Percentiles rank a stretch among this genome's conserved stretches.
Evolutionary conservation across 352 stramenopile species (phyloP).

Genomic region (Pythium pyrilobum): DNA sequence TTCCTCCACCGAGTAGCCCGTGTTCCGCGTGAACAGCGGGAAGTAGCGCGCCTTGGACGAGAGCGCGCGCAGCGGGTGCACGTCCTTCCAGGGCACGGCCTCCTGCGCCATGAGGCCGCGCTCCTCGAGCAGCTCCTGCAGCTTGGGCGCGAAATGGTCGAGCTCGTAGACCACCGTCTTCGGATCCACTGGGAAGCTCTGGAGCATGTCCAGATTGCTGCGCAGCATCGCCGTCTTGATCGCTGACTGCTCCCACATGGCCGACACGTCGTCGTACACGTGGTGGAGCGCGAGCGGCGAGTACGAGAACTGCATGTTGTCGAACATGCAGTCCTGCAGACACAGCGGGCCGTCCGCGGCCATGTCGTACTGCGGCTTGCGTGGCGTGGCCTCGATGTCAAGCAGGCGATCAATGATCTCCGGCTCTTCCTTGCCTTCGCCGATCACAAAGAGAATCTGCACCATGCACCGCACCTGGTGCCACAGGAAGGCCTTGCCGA

Average conservation of each 20-base stretch:
- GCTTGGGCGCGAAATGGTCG: slow-evolving; percentile 62
- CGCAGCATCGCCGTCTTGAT: slow-evolving; percentile 70
- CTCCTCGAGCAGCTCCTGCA: slow-evolving; percentile 74
- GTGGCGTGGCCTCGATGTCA: slow-evolving; percentile 86
- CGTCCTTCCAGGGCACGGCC: slow-evolving; percentile 43
- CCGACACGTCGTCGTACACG: slow-evolving; percentile 71
- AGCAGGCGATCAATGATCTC: slow-evolving; percentile 88
- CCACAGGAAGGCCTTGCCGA: slow-evolving; percentile 97
- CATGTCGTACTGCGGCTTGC: slow-evolving; percentile 93
- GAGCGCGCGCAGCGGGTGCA: slow-evolving; percentile 46
- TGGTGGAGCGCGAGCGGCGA: slow-evolving; percentile 71
- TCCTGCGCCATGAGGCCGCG: slow-evolving; percentile 37
- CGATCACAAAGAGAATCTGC: slow-evolving; percentile 95
- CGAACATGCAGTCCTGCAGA: slow-evolving; percentile 96
- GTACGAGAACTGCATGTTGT: slow-evolving; percentile 79
- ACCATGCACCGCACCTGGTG: slow-evolving; percentile 99
- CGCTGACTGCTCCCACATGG: slow-evolving; percentile 79
- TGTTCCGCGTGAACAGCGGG: slow-evolving; percentile 64
- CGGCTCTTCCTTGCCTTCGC: slow-evolving; percentile 87
- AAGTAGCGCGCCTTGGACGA: slow-evolving; percentile 52
- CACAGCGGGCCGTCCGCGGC: slow-evolving; percentile 94
- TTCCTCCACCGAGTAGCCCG: slow-evolving; percentile 74
- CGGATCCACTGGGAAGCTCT: slow-evolving; percentile 36
- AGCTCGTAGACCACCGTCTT: slow-evolving; percentile 51
- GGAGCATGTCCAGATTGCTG: slow-evolving; percentile 63